phyloP scores from a whole-genome alignment of 441 rosid species.

The Manihot esculenta region DNA sequence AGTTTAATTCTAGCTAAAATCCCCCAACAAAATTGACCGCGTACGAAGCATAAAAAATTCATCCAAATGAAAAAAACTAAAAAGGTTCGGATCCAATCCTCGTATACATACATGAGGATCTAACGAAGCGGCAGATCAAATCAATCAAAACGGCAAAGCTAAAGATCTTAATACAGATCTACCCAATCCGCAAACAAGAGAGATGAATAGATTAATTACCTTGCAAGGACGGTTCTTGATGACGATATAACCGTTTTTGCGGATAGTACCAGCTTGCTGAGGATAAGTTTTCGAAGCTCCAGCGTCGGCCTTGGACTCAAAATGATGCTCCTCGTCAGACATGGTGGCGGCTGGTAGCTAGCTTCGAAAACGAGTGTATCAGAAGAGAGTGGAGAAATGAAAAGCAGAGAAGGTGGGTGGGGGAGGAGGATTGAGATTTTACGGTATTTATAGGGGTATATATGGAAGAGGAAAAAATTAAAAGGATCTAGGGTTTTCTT shows the following conservation, averaged over 20 bases:
- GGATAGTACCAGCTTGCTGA: conserved; percentile 87
- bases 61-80: not conserved
- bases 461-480: not conserved
- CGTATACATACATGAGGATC: not conserved
- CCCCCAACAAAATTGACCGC: no score
- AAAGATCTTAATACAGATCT: not conserved
- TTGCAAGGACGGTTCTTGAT: conserved; percentile 84
- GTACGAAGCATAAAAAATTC: not conserved
- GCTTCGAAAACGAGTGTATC: not conserved
- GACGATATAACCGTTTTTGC: conserved; percentile 85
- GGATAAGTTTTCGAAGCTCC: conserved; percentile 92
- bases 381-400: not conserved
- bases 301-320: conserved; percentile 89
- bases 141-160: not conserved
- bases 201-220: conserved; percentile 22
- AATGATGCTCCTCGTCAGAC: conserved; percentile 98
- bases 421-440: not conserved
- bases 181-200: not conserved
- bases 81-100: not conserved
- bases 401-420: no score
- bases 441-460: conserved; percentile 19
- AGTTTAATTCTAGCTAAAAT: no score
- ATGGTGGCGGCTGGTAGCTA: conserved; percentile 30
- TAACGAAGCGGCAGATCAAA: not conserved
- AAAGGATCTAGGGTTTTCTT: conserved; percentile 15